Percentiles rank a stretch among this genome's conserved stretches.
Evolutionary conservation across 192 early-diverging fungal genomes (phyloP).

Genomic region (Jimgerdemannia flammicorona): DNA sequence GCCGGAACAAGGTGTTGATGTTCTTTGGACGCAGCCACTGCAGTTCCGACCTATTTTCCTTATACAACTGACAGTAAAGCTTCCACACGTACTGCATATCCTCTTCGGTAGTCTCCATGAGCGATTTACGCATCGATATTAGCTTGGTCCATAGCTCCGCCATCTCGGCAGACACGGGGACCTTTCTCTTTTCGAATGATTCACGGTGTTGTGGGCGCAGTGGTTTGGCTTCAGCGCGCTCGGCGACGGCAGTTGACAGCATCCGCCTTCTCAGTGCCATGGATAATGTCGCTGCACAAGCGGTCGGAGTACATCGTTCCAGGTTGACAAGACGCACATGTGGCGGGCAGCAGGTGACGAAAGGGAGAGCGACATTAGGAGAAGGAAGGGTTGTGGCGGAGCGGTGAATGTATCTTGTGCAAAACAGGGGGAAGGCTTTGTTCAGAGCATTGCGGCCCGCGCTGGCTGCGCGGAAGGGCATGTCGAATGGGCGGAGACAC

Average conservation of each 20-base stretch:
- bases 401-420: neutral
- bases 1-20: neutral
- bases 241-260: neutral
- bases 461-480: neutral
- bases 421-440: neutral
- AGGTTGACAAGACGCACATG: neutral
- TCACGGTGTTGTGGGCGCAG: neutral
- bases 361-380: neutral
- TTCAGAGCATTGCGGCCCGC: neutral
- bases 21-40: neutral
- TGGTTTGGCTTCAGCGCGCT: neutral
- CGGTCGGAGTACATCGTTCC: neutral
- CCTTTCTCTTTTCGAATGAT: neutral
- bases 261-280: neutral
- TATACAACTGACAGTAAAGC: neutral
- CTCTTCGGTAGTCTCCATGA: neutral
- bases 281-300: neutral
- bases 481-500: neutral
- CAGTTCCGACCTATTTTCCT: neutral
- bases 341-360: neutral
- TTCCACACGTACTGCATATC: neutral
- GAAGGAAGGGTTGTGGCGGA: neutral
- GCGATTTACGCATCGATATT: neutral
- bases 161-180: neutral
- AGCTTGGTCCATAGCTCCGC: neutral